Base-by-base conservation (phyloP, 257 asterid species). In the Lycium ferocissimum region DNA sequence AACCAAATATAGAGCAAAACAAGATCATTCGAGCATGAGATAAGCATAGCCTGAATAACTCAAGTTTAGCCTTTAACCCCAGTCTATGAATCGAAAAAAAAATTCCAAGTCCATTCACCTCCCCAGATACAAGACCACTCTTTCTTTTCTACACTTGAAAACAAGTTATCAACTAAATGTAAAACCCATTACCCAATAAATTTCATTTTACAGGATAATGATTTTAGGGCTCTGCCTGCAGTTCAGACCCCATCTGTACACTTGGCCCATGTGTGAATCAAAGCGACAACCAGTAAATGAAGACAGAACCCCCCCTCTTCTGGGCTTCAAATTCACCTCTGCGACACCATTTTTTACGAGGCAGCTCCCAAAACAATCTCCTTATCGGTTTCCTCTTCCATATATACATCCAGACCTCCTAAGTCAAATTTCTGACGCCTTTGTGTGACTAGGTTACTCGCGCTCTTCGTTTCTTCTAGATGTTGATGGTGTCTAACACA, bases 121-220 rank as follows among this genome's bases (percentile, higher is more conserved):
- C 18, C 57, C 58, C 37, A 45, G 11, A 0, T 20, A 73, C 59
- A n/a, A 26, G 33, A 26, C 33, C 33, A 26, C 33, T 26, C 33
- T 26, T 26, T 26, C 33, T 26, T 45, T 45, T 8, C 9, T 45
- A 9, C 38, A 10, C 58, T n/a, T 5, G 1, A 72, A 72, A 58
- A 45, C 57, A 72, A 72, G 80, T 10, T 18, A 72, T 43, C 17
- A 72, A 72, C 57, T 37, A 72, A 10, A 72, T 20, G 80, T 43
- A 45, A 72, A 45, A n/a, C 10, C 58, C 38, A 72, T 4, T 13
- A 51, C 81, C 81, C 43, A 7, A 38, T 75, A 73, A 47, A 73
- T 73, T 14, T 15, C 18, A 18, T 47, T 26, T 6, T 33, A 33
- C 73, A 66, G 47, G 8, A 13, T 35, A 15, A 66, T 12, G 45